Base-by-base conservation (phyloP, 1,284 basidiomycete genomes). In the Boletus sp. region DNA sequence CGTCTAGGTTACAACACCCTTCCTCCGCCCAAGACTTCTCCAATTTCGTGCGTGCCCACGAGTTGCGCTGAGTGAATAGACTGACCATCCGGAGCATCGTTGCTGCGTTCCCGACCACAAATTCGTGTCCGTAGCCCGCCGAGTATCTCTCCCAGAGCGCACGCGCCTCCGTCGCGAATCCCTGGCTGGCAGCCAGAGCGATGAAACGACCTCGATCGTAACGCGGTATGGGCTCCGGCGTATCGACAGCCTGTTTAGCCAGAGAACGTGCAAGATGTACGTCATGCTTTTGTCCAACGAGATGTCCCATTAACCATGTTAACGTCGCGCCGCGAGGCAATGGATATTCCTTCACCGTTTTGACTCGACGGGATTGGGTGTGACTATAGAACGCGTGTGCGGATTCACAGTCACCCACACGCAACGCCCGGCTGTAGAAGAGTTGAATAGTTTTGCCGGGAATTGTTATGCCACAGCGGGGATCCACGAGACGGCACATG, bases 11-110 rank as follows among this genome's bases (percentile, higher is more conserved):
- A 27, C 33, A 34, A 46, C 19, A 26, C 13, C 40, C 25, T 32
- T 48, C 48, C 2, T 50, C 45, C 27, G 9, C 25, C 23, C 12
- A 30, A 19, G 5, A 26, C 7, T 29, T 41, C 17, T 37, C 45
- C 41, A 44, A 35, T 46, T 20, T 53, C 16, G 41, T 44, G 49
- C 46, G 50, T 34, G 51, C 54, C 59, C 48, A 57, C 50, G 41
- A 60, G 47, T 52, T 70, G 48, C 69, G 70, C 58, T 48, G 71
- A 53, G 60, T 66, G 53, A 72, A 81, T 14, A 83, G 64, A 56
- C 76, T 78, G 40, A 80, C 74, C 70, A 86, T 69, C 14, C 77
- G 74, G 16, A 83, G 48, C 72, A 82, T 73, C 45, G 76, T 62
- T 0, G 60, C 60, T 13, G 76, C 65, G 55, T 76, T 71, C 3